These are phyloP conservation scores for Neospora caninum DNA, from an alignment of 169 alveolate species.

Conservation along the genomic window DNA sequence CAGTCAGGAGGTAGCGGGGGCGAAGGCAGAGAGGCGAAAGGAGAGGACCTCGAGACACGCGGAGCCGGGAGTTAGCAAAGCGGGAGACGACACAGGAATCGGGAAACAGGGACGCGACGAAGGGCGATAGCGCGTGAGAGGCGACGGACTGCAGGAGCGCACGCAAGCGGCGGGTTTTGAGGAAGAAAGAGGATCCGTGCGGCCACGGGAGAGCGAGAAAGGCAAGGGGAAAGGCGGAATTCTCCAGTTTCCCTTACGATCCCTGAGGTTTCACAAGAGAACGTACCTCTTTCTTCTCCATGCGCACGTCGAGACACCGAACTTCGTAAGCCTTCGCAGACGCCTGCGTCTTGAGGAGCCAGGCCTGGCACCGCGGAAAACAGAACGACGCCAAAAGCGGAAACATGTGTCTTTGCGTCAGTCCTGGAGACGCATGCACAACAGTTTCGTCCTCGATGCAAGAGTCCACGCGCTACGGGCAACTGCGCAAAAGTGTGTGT, in stretches of 20 bases:
- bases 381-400: conserved; percentile 23
- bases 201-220: neutral
- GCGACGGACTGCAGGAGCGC: too few species aligned
- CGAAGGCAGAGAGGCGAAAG: too few species aligned
- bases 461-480: too few species aligned
- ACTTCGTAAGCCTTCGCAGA: neutral
- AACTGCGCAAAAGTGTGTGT: too few species aligned
- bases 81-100: neutral
- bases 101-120: neutral
- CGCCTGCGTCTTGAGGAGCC: conserved; percentile 40
- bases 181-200: too few species aligned
- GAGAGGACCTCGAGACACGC: too few species aligned
- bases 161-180: too few species aligned
- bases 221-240: neutral
- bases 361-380: conserved; percentile 19
- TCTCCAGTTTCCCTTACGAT: neutral
- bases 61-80: neutral
- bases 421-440: too few species aligned
- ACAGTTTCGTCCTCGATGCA: too few species aligned
- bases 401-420: conserved; percentile 21
- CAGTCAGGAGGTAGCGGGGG: too few species aligned
- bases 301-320: conserved; percentile 4
- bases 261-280: neutral
- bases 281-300: neutral
- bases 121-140: neutral